Conservation (phyloP, 352 stramenopile species). For the Phytophthora pseudosyringae region DNA sequence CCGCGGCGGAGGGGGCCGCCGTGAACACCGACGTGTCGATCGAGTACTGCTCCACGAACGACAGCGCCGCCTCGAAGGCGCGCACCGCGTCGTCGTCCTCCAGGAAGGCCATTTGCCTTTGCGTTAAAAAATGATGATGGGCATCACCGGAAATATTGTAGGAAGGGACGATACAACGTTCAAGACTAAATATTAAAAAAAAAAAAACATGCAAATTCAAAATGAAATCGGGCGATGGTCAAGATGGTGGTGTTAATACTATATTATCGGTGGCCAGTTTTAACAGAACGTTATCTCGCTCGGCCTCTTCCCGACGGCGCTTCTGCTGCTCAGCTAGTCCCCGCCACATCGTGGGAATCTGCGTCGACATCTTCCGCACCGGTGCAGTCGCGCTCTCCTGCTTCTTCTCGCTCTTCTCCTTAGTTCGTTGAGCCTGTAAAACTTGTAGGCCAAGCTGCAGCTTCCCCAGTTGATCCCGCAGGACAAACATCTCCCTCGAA, state of each 20-base stretch:
- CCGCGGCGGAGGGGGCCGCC: constrained; percentile 4
- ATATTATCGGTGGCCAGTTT: constrained; percentile 36
- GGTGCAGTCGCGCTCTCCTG: not conserved
- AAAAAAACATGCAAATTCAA: not conserved
- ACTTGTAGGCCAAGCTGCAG: constrained; percentile 37
- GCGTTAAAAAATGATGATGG: constrained; percentile 14
- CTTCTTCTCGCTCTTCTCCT: constrained; percentile 7
- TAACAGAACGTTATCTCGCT: constrained; percentile 36
- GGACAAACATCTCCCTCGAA: constrained; percentile 41
- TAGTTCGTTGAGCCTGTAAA: constrained; percentile 6
- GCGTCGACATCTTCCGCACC: not conserved
- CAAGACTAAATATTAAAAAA: constrained; percentile 1
- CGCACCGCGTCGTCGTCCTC: constrained; percentile 41
- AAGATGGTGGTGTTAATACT: no score
- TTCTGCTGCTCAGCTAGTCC: constrained; percentile 28
- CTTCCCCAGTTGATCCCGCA: constrained; percentile 42
- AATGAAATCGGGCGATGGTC: not conserved
- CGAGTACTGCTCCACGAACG: constrained; percentile 46
- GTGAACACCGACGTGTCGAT: constrained; percentile 42
- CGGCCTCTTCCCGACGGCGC: constrained; percentile 16
- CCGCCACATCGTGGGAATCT: constrained; percentile 28
- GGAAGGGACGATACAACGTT: not conserved
- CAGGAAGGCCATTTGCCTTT: constrained; percentile 34
- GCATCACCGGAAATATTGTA: constrained; percentile 9
- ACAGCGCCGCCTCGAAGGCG: constrained; percentile 47